phyloP scores from a whole-genome alignment of 495 filamentous ascomycete species.

The Penicillium pulvis region DNA sequence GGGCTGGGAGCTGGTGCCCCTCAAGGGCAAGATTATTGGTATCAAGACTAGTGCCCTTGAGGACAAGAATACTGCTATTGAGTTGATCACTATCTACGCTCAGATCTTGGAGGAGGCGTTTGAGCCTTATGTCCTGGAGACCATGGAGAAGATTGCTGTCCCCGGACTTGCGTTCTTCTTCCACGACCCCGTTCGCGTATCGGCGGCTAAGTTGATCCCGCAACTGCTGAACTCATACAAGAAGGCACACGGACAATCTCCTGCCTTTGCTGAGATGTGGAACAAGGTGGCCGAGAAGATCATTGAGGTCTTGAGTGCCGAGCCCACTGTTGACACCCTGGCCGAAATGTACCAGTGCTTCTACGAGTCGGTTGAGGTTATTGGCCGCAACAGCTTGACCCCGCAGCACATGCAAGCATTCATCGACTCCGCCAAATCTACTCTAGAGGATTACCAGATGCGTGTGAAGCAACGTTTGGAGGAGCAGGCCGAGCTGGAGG shows the following conservation, averaged over 20 bases:
- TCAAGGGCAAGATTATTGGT: constrained; percentile 96
- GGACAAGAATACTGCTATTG: constrained; percentile 98
- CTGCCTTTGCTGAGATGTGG: constrained; percentile 79
- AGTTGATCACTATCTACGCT: constrained; percentile 95
- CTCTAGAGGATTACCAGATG: constrained; percentile 87
- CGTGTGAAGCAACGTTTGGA: constrained; percentile 79
- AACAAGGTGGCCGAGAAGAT: constrained; percentile 82
- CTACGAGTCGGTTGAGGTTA: constrained; percentile 96
- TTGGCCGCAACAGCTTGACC: constrained; percentile 80
- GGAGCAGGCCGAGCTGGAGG: constrained; percentile 75
- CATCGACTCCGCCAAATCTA: constrained; percentile 78
- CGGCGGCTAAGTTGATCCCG: constrained; percentile 92
- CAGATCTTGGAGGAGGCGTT: constrained; percentile 91
- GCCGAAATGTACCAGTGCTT: constrained; percentile 99
- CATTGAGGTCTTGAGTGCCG: constrained; percentile 89
- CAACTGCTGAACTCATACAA: constrained; percentile 94
- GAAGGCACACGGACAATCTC: constrained; percentile 80
- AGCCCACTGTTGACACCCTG: constrained; percentile 93
- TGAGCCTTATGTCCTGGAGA: constrained; percentile 86
- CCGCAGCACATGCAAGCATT: constrained; percentile 79
- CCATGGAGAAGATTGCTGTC: constrained; percentile 95
- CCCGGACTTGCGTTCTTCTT: constrained; percentile 98
- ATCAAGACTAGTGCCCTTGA: constrained; percentile 97
- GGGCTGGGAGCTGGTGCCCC: constrained; percentile 95
- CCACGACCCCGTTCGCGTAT: constrained; percentile 95